Conservation (phyloP, 805 yeast genomes). For the Metschnikowia colocasiae region DNA sequence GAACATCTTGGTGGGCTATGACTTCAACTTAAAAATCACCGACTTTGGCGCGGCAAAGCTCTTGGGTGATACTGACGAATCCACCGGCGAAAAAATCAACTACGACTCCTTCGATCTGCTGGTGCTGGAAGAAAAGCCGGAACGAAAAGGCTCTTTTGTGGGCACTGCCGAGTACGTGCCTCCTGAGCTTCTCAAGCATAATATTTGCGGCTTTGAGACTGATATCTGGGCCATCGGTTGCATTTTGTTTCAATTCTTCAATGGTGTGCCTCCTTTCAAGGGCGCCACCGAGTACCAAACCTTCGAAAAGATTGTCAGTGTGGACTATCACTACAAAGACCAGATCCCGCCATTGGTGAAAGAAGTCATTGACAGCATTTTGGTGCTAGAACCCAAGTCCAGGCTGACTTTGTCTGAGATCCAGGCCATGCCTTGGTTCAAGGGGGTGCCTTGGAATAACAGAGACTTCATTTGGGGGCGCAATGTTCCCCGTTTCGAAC, state of each 20-base stretch:
- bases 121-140: slow-evolving; percentile 22
- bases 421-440: slow-evolving; percentile 35
- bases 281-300: slow-evolving; percentile 82
- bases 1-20: slow-evolving; percentile 78
- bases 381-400: slow-evolving; percentile 30
- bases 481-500: slow-evolving; percentile 28
- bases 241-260: slow-evolving; percentile 74
- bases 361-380: slow-evolving; percentile 29
- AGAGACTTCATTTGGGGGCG: slow-evolving; percentile 36
- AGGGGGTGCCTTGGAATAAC: slow-evolving; percentile 40
- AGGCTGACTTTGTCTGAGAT: slow-evolving; percentile 34
- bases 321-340: slow-evolving; percentile 56
- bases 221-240: slow-evolving; percentile 97
- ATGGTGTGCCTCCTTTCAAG: slow-evolving; percentile 86
- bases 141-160: slow-evolving; percentile 68
- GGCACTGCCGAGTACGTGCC: slow-evolving; percentile 98
- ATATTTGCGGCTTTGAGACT: slow-evolving; percentile 76
- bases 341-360: slow-evolving; percentile 30
- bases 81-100: slow-evolving; percentile 29
- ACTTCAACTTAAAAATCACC: slow-evolving; percentile 85
- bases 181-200: slow-evolving; percentile 78
- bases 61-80: slow-evolving; percentile 39
- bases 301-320: slow-evolving; percentile 78
- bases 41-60: slow-evolving; percentile 98
- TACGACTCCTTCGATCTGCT: slow-evolving; percentile 26